Conservation (phyloP, 1,284 basidiomycete genomes). For the Tilletia indica region DNA sequence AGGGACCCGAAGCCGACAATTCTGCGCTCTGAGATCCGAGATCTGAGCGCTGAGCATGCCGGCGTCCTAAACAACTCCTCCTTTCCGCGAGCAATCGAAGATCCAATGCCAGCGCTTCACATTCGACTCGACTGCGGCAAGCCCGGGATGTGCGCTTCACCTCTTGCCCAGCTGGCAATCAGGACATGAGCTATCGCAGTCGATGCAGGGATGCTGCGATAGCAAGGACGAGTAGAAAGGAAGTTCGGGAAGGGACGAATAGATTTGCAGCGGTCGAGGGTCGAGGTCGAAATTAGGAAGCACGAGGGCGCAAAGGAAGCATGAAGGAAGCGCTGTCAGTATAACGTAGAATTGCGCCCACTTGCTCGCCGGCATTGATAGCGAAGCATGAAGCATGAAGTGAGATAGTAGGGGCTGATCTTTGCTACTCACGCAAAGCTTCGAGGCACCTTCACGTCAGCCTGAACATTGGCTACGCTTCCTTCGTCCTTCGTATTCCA, state of each 20-base stretch:
- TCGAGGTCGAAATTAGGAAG: neutral
- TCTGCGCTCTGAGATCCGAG: too few relatives aligned
- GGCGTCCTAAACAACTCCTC: too few relatives aligned
- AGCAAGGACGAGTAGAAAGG: neutral
- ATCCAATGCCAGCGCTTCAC: neutral
- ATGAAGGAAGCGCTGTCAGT: too few relatives aligned
- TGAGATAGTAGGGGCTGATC: too few relatives aligned
- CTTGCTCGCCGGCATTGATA: too few relatives aligned
- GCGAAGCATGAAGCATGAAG: neutral
- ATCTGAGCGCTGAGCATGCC: too few relatives aligned
- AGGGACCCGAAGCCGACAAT: too few relatives aligned
- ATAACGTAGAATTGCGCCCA: too few relatives aligned
- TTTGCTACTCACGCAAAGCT: slow-evolving; percentile 6
- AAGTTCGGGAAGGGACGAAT: slow-evolving; percentile 61
- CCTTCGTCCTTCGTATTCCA: slow-evolving; percentile 27
- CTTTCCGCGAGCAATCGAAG: too few relatives aligned
- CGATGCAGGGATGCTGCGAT: slow-evolving; percentile 35
- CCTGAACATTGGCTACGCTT: slow-evolving; percentile 26
- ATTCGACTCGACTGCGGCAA: slow-evolving; percentile 16
- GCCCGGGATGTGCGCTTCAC: slow-evolving; percentile 49
- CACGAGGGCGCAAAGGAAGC: too few relatives aligned
- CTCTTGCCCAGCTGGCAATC: slow-evolving; percentile 68
- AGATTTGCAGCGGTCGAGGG: slow-evolving; percentile 48
- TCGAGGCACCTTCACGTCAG: neutral
- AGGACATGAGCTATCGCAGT: slow-evolving; percentile 72